A percentile compares a stretch with the other conserved stretches of the same genome.
phyloP scores from a whole-genome alignment of 2,329 filamentous ascomycete genomes.

The Metarhizium robertsii region DNA sequence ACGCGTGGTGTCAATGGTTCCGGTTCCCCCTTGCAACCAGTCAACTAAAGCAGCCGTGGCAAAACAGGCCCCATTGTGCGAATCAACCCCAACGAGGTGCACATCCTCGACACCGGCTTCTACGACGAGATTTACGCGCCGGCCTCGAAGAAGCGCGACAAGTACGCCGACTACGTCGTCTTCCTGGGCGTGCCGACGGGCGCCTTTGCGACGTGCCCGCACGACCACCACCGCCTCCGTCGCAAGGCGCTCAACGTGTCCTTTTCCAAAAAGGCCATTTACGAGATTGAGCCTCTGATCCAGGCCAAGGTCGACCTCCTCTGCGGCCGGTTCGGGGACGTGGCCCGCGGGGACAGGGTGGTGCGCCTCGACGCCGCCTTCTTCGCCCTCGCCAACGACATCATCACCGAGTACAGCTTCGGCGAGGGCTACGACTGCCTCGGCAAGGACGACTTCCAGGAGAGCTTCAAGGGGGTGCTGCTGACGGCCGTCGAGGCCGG shows the following conservation, averaged over 20 bases:
- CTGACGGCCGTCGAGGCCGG: background rate
- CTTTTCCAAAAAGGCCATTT: constrained; percentile 12
- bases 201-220: constrained; percentile 8
- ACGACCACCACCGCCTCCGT: constrained; percentile 11
- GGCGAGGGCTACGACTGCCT: background rate
- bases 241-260: constrained; percentile 8
- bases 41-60: too few relatives aligned
- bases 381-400: constrained; percentile 1
- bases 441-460: background rate
- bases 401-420: constrained; percentile 4
- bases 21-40: too few relatives aligned
- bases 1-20: too few relatives aligned
- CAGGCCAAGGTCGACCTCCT: background rate
- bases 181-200: constrained; percentile 1
- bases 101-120: constrained; percentile 17
- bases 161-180: constrained; percentile 1
- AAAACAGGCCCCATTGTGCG: constrained; percentile 19
- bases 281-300: constrained; percentile 1
- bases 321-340: background rate
- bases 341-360: background rate
- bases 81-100: constrained; percentile 17
- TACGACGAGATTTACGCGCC: constrained; percentile 10
- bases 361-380: background rate
- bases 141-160: background rate
- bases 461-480: background rate